Percentiles rank a stretch among this genome's conserved stretches.
Evolutionary conservation across 352 stramenopile species (phyloP).

Genomic region (Phytophthora crassamura): DNA sequence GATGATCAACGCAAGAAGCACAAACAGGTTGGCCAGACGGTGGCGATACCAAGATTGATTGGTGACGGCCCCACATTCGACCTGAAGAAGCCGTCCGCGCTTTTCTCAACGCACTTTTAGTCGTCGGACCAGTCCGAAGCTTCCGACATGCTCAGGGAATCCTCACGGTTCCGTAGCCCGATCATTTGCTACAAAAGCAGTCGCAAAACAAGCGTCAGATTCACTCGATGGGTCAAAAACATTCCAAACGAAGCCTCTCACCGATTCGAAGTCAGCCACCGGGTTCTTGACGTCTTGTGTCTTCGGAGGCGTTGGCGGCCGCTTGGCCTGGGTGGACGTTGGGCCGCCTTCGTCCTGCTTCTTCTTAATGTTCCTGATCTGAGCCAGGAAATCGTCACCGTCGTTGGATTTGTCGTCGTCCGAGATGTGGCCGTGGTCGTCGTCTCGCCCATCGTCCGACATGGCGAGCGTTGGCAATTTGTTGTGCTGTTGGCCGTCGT

Average conservation of each 20-base stretch:
- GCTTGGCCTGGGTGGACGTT: slow-evolving; percentile 34
- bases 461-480: slow-evolving; percentile 77
- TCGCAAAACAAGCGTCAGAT: slow-evolving; percentile 12
- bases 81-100: slow-evolving; percentile 22
- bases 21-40: slow-evolving; percentile 37
- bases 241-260: slow-evolving; percentile 16
- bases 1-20: slow-evolving; percentile 31
- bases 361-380: slow-evolving; percentile 86
- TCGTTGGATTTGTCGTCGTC: slow-evolving; percentile 76
- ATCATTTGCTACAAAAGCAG: slow-evolving; percentile 77
- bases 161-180: slow-evolving; percentile 72
- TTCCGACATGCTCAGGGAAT: slow-evolving; percentile 86
- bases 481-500: slow-evolving; percentile 51
- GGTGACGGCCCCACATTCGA: slow-evolving; percentile 19
- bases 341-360: slow-evolving; percentile 69
- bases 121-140: slow-evolving; percentile 90
- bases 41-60: slow-evolving; percentile 48
- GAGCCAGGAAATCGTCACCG: slow-evolving; percentile 78
- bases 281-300: slow-evolving; percentile 61
- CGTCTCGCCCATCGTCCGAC: slow-evolving; percentile 82
- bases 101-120: slow-evolving; percentile 27
- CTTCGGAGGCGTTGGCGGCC: slow-evolving; percentile 44
- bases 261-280: slow-evolving; percentile 70
- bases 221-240: background rate
- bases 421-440: slow-evolving; percentile 42